Conservation (phyloP, 345 rosid species). For the Salix caprea region DNA sequence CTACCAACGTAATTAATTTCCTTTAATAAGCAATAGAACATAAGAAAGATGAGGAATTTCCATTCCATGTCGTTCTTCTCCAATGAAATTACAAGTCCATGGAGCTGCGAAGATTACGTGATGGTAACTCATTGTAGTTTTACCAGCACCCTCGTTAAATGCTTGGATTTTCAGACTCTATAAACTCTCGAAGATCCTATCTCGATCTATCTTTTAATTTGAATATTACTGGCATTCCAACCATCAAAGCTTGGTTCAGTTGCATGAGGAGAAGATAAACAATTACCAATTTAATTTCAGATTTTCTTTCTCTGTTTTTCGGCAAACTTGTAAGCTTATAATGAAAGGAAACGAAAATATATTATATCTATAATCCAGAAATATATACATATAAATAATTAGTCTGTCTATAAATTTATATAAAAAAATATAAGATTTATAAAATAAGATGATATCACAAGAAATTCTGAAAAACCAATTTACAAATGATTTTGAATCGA, state of each 20-base stretch:
- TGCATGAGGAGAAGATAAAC: background rate
- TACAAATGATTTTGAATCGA: too few relatives aligned
- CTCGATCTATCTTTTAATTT: background rate
- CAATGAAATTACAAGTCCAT: background rate
- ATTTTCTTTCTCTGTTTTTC: too few relatives aligned
- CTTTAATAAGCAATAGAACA: background rate
- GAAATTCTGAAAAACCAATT: too few relatives aligned
- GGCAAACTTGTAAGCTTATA: too few relatives aligned
- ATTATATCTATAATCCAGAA: too few relatives aligned
- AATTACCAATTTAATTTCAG: background rate
- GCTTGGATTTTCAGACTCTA: background rate
- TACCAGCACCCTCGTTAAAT: background rate
- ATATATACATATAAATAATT: too few relatives aligned
- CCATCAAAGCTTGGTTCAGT: background rate
- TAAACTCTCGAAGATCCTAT: background rate
- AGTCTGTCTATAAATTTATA: too few relatives aligned
- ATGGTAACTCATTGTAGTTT: background rate
- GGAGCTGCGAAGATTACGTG: background rate
- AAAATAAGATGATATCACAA: too few relatives aligned
- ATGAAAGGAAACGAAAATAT: too few relatives aligned
- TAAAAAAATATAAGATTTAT: too few relatives aligned
- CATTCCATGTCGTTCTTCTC: background rate
- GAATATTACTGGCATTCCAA: too few relatives aligned
- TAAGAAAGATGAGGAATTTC: background rate
- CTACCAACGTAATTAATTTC: background rate